Base-by-base conservation (phyloP, 208 protist genomes). In the Leishmania major region DNA sequence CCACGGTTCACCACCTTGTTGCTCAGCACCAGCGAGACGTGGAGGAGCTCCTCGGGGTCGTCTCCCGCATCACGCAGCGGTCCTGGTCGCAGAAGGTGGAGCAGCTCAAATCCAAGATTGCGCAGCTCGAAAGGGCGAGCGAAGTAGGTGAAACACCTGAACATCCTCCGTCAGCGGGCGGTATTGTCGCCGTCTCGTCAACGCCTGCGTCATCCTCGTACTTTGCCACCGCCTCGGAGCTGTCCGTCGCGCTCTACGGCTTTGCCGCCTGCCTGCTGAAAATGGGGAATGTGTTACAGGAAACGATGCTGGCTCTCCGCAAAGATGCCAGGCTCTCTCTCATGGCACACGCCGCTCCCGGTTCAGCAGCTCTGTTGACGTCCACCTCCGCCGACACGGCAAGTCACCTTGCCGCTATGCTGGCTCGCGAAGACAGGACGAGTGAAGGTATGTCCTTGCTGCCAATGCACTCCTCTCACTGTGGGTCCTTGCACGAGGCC, bases 241-340 rank as follows among this genome's bases (percentile, higher is more conserved):
- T 88, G 15, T 78, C 79, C 37, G 59, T 86, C 8, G 89, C 87
- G 25, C 73, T 80, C 13, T 89, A 91, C 64, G 87, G 87, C 5
- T 59, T 96, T 17, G 53, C 92, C 22, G 84, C 89, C 28, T 88
- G 85, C 51, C 81, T 92, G 28, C 37, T 89, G 4, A 80, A 88
- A n/a, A 92, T 95, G 87, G 84, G 85, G 73, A 90, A 83, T 70
- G 82, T 91, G 49, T 78, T 96, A 40, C 90, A 94, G 57, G 93
- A 93, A 66, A 51, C 85, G 43, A 81, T 87, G 73, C 77, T 95
- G 71, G 93, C 91, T 2, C 82, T 94, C 37, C 83, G 89, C 60
- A 47, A 82, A 35, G 83, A 87, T 78, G 49, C 76, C 7, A 67
- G 55, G 40, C 8, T 40, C 40, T 67, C 62, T 37, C 69, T 83